Base-by-base conservation (phyloP, 495 filamentous ascomycete species). In the Niebla homalea region DNA sequence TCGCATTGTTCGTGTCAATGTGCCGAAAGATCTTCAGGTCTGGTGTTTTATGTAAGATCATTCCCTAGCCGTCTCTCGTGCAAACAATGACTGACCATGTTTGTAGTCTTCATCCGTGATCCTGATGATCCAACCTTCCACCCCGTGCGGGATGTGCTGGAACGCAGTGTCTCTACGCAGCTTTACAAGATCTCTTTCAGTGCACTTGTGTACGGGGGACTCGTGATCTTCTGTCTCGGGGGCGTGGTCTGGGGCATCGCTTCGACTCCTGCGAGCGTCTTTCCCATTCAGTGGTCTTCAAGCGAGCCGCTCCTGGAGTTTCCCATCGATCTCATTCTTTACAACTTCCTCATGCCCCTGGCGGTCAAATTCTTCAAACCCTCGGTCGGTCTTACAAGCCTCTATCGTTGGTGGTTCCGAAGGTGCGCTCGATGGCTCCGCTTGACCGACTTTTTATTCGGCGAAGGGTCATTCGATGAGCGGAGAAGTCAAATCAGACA, bases 91-190 rank as follows among this genome's bases (percentile, higher is more conserved):
- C 67, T 71, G 56, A 70, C 53, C 20, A 10, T 19, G 2, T 46
- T 14, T 41, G 5, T 41, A 87, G 83, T 95, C 69, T 99, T 99
- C 66, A 97, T 99, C 57, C 84, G 92, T 39, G 92, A 99, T 66
- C 92, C 92, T 12, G 93, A 99, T 68, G 92, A 99, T 64, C 92
- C 92, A 32, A 96, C 88, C 15, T 97, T 99, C 64, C 92, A 99
- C 62, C 92, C 92, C 1, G 89, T 99, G 16, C 83, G 92, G 18
- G 92, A 99, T 67, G 92, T 99, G 6, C 76, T 99, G 16, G 93
- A 99, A 63, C 79, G 93, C 26, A 94, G 80, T 59, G 85, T 99
- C 38, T 78, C 85, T 6, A 94, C 87, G 1, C 92, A 99, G 64
- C 77, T 99, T 11, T 81, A 90, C 26, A 99, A 99, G 69, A 99